Evolutionary conservation across 2,329 filamentous ascomycete species (phyloP).

Genomic region (Pestalotiopsis sp.): DNA sequence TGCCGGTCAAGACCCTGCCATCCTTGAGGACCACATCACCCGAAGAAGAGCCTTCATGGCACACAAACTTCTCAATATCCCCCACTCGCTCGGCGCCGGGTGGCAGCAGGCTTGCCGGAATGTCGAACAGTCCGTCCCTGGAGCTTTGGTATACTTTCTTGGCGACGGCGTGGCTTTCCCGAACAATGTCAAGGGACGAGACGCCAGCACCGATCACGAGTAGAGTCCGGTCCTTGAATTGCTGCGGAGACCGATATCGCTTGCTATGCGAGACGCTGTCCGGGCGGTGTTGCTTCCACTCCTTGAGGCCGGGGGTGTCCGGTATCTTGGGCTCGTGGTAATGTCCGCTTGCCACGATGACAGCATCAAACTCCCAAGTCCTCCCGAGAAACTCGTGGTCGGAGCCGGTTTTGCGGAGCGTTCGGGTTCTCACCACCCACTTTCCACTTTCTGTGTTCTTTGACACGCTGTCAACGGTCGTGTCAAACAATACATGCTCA

Average conservation of each 20-base stretch:
- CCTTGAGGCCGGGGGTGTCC: conserved; percentile 57
- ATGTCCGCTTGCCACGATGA: conserved; percentile 70
- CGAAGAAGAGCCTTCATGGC: conserved; percentile 33
- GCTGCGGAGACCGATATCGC: conserved; percentile 65
- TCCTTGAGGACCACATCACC: conserved; percentile 55
- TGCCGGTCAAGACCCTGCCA: conserved; percentile 52
- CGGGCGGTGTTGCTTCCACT: conserved; percentile 59
- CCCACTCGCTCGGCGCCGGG: conserved; percentile 53
- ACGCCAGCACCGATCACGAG: conserved; percentile 58
- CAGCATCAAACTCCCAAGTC: conserved; percentile 58
- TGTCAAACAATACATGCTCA: conserved; percentile 55
- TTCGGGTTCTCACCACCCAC: conserved; percentile 57
- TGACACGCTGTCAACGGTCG: conserved; percentile 54
- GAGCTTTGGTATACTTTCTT: conserved; percentile 53
- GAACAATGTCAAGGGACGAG: conserved; percentile 45
- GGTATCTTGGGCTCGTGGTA: conserved; percentile 68
- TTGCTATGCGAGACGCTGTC: conserved; percentile 69
- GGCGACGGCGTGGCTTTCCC: conserved; percentile 39
- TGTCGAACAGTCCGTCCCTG: conserved; percentile 62
- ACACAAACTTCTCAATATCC: conserved; percentile 49
- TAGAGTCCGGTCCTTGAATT: conserved; percentile 55
- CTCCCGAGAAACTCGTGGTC: conserved; percentile 31
- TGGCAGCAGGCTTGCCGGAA: conserved; percentile 57
- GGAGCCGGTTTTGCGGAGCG: conserved; percentile 34
- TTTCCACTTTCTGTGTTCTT: conserved; percentile 44